Evolutionary conservation across 129 eudicot species (phyloP).

Genomic region (Lactuca sativa): DNA sequence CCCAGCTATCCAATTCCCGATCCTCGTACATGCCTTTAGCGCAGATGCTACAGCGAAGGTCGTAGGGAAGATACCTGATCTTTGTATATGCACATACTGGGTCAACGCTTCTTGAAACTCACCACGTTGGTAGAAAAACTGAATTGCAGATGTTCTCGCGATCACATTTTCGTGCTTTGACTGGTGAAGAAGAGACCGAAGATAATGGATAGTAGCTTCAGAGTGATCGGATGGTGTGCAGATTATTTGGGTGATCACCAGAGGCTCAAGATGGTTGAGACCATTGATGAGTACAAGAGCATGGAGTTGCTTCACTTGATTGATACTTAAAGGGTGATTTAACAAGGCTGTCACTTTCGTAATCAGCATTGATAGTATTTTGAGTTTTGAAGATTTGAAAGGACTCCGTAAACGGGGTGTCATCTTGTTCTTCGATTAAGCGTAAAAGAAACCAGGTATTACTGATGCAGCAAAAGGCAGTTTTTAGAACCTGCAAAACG

Average conservation of each 20-base stretch:
- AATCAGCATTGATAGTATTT: conserved; percentile 15
- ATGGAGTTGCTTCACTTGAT: conserved; percentile 30
- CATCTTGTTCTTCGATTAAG: conserved; percentile 1
- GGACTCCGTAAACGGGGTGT: conserved; percentile 20
- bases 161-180: conserved; percentile 17
- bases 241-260: conserved; percentile 22
- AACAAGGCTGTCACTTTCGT: conserved; percentile 25
- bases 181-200: conserved; percentile 15
- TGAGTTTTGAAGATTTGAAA: conserved; percentile 19
- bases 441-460: neutral
- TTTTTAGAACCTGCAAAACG: neutral
- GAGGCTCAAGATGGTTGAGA: conserved; percentile 31
- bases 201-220: conserved; percentile 6
- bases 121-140: conserved; percentile 29
- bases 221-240: conserved; percentile 9
- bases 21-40: conserved; percentile 25
- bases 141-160: conserved; percentile 20
- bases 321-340: conserved; percentile 14
- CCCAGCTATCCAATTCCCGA: conserved; percentile 23
- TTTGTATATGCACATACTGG: conserved; percentile 22
- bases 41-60: conserved; percentile 18
- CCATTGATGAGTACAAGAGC: conserved; percentile 29
- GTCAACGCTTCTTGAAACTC: conserved; percentile 18
- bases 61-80: conserved; percentile 21
- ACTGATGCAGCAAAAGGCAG: neutral